Base-by-base conservation (phyloP, 331 rosid genomes). In the Dryas integrifolia region DNA sequence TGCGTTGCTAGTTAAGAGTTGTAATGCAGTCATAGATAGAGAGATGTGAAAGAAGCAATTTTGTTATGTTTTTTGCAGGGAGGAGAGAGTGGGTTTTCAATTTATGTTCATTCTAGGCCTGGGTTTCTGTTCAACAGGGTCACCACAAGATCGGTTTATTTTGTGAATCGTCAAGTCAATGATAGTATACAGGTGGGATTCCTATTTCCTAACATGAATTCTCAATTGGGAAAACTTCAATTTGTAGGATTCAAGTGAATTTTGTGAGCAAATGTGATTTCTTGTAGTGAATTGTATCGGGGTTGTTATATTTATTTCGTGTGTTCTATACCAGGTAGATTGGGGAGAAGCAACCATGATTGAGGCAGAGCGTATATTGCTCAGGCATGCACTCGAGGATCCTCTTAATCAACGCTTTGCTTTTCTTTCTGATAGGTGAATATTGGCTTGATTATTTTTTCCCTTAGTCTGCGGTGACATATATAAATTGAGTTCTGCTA, bases 271-370 rank as follows among this genome's bases (percentile, higher is more conserved):
- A 8, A 30, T 55, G 0, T 13, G 53, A 9, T 56, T 45, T 12
- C 9, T 68, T 13, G 11, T 0, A 1, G 1, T 56, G 49, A 47
- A 2, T 5, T 52, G 21, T 78, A 16, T 76, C 26, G 45, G 77
- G 79, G 64, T 83, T 79, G 26, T 81, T 67, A 78, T 74, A 69
- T 52, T 72, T 58, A 64, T 66, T 35, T 63, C 60, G 45, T 72
- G 61, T 81, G 53, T 76, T 83, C 21, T 62, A 65, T 84, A 81
- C 77, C 97, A 95, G 99, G 87, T 95, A 85, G 99, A 92, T 68
- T 95, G 99, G 99, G 99, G 97, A 77, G 90, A 84, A 85, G 96
- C 99, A 75, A 95, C 81, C 82, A 95, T 95, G 99, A 89, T 95
- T 76, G 86, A 87, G 86, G 97, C 99, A 15, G 99, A 95, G 80